Evolutionary conservation across 2,329 filamentous ascomycete species (phyloP).

Genomic region (Beauveria australis): DNA sequence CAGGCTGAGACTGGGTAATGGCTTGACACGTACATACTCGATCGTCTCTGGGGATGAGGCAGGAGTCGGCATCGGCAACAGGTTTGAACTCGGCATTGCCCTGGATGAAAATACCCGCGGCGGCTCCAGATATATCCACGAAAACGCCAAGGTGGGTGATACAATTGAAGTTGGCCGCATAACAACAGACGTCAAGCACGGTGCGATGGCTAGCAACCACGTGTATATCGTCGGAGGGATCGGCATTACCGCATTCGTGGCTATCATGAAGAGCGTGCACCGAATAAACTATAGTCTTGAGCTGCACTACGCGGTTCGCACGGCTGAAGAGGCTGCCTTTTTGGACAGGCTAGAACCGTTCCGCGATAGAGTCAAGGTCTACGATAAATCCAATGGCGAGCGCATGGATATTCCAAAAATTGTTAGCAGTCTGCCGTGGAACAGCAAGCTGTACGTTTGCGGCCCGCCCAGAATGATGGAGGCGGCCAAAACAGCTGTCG

Average conservation of each 20-base stretch:
- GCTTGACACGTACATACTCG: slow-evolving; percentile 52
- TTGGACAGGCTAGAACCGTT: slow-evolving; percentile 35
- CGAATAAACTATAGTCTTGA: slow-evolving; percentile 40
- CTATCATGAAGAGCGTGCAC: slow-evolving; percentile 33
- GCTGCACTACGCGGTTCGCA: slow-evolving; percentile 52
- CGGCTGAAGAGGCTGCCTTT: slow-evolving; percentile 45
- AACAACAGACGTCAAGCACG: slow-evolving; percentile 38
- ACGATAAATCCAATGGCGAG: slow-evolving; percentile 42
- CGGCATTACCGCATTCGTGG: slow-evolving; percentile 57
- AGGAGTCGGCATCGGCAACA: slow-evolving; percentile 27
- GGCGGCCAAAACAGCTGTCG: slow-evolving; percentile 34
- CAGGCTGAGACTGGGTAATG: slow-evolving; percentile 47
- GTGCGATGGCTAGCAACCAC: slow-evolving; percentile 43
- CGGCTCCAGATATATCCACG: slow-evolving; percentile 53
- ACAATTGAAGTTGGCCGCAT: slow-evolving; percentile 42
- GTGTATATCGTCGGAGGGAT: slow-evolving; percentile 58
- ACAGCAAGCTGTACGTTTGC: slow-evolving; percentile 53
- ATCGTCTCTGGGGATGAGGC: slow-evolving; percentile 33
- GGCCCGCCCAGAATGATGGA: slow-evolving; percentile 51
- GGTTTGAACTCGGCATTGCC: slow-evolving; percentile 51
- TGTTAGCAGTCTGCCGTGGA: slow-evolving; percentile 38
- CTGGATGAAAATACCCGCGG: slow-evolving; percentile 47
- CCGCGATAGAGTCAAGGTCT: slow-evolving; percentile 36
- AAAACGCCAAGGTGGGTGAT: slow-evolving; percentile 37
- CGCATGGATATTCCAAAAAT: slow-evolving; percentile 47